Evolutionary conservation across 169 alveolate species (phyloP), one percentile per base, ranked within the genome.

Genomic region (Plasmodium cynomolgi): DNA sequence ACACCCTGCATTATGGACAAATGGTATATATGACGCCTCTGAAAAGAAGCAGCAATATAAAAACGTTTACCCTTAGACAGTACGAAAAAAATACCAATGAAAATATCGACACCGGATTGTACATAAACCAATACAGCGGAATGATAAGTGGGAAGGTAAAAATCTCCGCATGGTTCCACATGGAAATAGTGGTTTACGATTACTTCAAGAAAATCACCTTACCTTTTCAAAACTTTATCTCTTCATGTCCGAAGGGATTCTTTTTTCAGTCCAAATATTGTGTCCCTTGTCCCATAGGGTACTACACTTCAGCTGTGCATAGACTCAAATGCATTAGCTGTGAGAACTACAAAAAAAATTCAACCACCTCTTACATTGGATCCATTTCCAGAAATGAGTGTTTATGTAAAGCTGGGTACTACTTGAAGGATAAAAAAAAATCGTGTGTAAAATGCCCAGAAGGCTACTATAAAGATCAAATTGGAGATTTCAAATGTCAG

Each of bases 161-260:
- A 54, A 33, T 81, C 39, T 68, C 84, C 13, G 80, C 90, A 23
- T 23, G 39, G 31, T 77, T 81, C 44, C 74, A 83, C 11, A 84
- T 80, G 39, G 81, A 84, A 29, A 75, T 90, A 62, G 71, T 83
- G 33, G 92, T 92, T 26, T 44, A 83, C 50, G 75, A 85, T 80
- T 41, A 84, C 74, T 84, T 96, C 91, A 92, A 85, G 73, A 20
- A 92, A 2, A 73, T 62, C 56, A 29, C 37, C 13, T 77, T 81
- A 37, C 29, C 34, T 4, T 82, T 93, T 44, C 20, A 84, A 29
- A 81, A 79, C 4, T 37, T 91, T 54, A 33, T 90, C 39, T 58
- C 95, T 39, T 8, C 83, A 8, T 97, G 98, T 93, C 84, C 93
- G 6, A 97, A 97, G 47, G 98, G 98, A 37, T 88, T 84, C 82